A percentile compares a stretch with the other conserved stretches of the same genome.
phyloP scores from a whole-genome alignment of 2,329 filamentous ascomycete genomes.

The Colletotrichum abscissum region DNA sequence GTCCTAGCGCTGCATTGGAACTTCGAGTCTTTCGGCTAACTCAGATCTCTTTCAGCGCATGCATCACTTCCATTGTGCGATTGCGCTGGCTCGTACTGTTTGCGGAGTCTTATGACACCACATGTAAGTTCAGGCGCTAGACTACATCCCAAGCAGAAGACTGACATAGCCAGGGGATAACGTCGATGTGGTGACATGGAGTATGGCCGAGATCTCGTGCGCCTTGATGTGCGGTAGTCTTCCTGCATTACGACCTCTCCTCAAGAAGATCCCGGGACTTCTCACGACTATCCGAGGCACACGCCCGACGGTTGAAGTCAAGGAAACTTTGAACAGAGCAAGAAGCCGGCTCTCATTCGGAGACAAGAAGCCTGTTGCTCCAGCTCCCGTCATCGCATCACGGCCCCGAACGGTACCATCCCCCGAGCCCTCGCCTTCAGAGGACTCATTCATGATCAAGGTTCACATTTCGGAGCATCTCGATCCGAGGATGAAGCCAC shows the following conservation, averaged over 20 bases:
- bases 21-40: neutral
- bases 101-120: constrained; percentile 16
- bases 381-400: neutral
- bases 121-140: constrained; percentile 18
- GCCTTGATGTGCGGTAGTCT: constrained; percentile 56
- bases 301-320: neutral
- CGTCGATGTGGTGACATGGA: constrained; percentile 46
- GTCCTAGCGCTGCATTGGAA: neutral
- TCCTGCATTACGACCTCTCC: constrained; percentile 53
- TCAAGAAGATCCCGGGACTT: constrained; percentile 24
- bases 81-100: constrained; percentile 28
- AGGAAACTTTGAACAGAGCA: neutral
- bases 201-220: constrained; percentile 43
- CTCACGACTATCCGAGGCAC: constrained; percentile 19
- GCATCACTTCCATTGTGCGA: constrained; percentile 35
- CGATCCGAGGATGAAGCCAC: constrained; percentile 24
- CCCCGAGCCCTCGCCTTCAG: neutral
- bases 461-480: constrained; percentile 11
- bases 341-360: constrained; percentile 10
- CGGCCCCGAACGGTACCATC: neutral
- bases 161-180: constrained; percentile 38
- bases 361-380: neutral
- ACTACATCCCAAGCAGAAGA: accelerated
- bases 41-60: constrained; percentile 18
- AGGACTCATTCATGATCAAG: neutral